Conservation (phyloP, 2,329 filamentous ascomycete genomes). For the Samsoniella hepiali region DNA sequence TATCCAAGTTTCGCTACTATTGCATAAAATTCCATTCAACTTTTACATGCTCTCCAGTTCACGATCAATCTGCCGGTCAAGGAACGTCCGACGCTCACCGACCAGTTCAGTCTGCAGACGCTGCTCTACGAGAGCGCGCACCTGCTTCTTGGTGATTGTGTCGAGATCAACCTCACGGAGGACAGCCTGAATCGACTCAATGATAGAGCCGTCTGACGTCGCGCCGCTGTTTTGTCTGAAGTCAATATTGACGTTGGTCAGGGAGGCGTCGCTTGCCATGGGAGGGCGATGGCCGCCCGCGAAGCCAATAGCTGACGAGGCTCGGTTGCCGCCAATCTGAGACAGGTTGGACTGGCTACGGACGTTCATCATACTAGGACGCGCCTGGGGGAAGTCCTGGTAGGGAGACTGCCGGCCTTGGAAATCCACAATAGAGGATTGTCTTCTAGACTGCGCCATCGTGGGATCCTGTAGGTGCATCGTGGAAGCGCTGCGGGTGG, state of each 20-base stretch:
- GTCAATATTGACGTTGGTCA: slow-evolving; percentile 55
- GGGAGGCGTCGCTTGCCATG: slow-evolving; percentile 45
- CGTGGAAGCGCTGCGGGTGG: slow-evolving; percentile 44
- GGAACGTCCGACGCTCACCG: slow-evolving; percentile 81
- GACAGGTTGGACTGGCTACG: slow-evolving; percentile 48
- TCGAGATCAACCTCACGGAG: slow-evolving; percentile 88
- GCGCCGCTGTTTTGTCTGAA: slow-evolving; percentile 60
- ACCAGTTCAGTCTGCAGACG: slow-evolving; percentile 83
- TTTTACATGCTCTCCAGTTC: slow-evolving; percentile 88
- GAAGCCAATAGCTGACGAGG: slow-evolving; percentile 48
- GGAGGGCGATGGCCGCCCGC: slow-evolving; percentile 46
- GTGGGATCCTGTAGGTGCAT: slow-evolving; percentile 45
- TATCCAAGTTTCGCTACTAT: background rate
- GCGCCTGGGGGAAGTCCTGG: slow-evolving; percentile 50
- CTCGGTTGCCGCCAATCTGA: slow-evolving; percentile 41
- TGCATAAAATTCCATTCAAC: background rate
- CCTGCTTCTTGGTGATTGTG: slow-evolving; percentile 97
- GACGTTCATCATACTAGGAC: slow-evolving; percentile 61
- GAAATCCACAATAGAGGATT: slow-evolving; percentile 61
- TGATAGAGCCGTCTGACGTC: slow-evolving; percentile 75
- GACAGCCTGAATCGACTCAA: slow-evolving; percentile 79
- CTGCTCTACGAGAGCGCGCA: slow-evolving; percentile 87
- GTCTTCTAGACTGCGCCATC: slow-evolving; percentile 55
- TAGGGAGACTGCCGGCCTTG: slow-evolving; percentile 55
- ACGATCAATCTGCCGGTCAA: slow-evolving; percentile 89